phyloP scores from a whole-genome alignment of 768 basidiomycete species.

The Mycena crocata region DNA sequence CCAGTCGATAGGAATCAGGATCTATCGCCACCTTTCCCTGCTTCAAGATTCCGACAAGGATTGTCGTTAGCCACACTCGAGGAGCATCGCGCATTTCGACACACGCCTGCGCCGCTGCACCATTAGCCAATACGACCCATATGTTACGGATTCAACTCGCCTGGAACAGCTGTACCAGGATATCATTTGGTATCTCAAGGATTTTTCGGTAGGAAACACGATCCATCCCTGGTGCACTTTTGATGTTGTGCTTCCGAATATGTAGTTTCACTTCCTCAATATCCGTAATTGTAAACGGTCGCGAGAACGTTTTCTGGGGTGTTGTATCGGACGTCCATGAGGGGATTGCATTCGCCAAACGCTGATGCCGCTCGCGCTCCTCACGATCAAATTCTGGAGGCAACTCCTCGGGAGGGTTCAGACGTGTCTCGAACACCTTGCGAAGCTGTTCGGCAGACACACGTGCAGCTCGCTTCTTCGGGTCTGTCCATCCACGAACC shows the following conservation, averaged over 20 bases:
- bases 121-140: background rate
- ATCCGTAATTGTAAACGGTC: slow-evolving; percentile 10
- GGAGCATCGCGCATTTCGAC: slow-evolving; percentile 7
- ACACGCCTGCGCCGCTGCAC: background rate
- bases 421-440: slow-evolving; percentile 2
- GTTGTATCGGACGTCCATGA: slow-evolving; percentile 2
- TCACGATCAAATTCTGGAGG: slow-evolving; percentile 10
- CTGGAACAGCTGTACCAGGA: slow-evolving; percentile 18
- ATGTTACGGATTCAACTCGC: background rate
- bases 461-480: background rate
- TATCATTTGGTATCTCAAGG: slow-evolving; percentile 18
- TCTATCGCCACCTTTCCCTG: slow-evolving; percentile 21
- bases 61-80: slow-evolving; percentile 20
- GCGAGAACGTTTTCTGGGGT: slow-evolving; percentile 5
- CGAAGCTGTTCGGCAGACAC: slow-evolving; percentile 9
- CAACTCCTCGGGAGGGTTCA: slow-evolving; percentile 8
- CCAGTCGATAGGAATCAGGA: slow-evolving; percentile 36
- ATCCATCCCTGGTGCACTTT: slow-evolving; percentile 12
- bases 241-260: slow-evolving; percentile 18
- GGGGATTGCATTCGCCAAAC: slow-evolving; percentile 3
- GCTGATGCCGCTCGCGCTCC: slow-evolving; percentile 10
- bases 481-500: slow-evolving; percentile 4
- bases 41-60: slow-evolving; percentile 30
- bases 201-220: slow-evolving; percentile 15
- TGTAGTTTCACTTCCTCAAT: slow-evolving; percentile 15